Conservation (phyloP, 1,284 basidiomycete species). For the Phellopilus nigrolimitatus region DNA sequence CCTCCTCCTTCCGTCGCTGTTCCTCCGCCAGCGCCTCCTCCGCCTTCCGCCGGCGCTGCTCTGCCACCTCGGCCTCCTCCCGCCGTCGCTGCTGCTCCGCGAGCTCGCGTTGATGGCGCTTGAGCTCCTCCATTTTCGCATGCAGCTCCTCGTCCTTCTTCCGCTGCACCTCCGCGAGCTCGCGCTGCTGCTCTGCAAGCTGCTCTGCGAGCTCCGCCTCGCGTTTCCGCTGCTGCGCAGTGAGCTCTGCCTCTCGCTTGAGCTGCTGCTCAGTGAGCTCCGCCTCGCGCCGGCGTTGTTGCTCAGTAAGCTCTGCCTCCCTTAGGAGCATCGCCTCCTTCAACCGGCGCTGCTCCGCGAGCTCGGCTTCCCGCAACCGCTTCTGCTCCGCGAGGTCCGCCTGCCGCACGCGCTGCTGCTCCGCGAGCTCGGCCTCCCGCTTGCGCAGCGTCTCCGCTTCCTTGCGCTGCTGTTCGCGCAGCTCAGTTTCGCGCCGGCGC, state of each 20-base stretch:
- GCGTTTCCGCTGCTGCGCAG: not conserved
- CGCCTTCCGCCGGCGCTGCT: not conserved
- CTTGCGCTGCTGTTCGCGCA: constrained; percentile 4
- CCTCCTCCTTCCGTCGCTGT: constrained; percentile 7
- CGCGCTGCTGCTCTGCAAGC: constrained; percentile 1
- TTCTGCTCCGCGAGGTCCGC: no score
- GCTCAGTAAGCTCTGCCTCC: no score
- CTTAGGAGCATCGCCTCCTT: no score
- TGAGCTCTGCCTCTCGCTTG: no score
- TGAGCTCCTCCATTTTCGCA: not conserved
- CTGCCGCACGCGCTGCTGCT: no score
- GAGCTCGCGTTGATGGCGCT: constrained; percentile 5
- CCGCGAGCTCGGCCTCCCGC: not conserved
- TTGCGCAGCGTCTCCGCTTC: no score
- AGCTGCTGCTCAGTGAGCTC: no score
- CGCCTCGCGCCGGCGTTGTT: no score
- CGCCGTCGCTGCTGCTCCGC: constrained; percentile 3
- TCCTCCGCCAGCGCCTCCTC: constrained; percentile 4
- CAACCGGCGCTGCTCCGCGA: no score
- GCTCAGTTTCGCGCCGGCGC: not conserved
- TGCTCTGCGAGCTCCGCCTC: not conserved
- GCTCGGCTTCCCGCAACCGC: no score
- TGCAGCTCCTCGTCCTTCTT: not conserved
- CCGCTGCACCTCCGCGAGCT: constrained; percentile 5
- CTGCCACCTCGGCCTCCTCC: not conserved